These are phyloP conservation scores for Williopsis jadinii DNA, from an alignment of 1,139 yeast species.

Conservation along the genomic window DNA sequence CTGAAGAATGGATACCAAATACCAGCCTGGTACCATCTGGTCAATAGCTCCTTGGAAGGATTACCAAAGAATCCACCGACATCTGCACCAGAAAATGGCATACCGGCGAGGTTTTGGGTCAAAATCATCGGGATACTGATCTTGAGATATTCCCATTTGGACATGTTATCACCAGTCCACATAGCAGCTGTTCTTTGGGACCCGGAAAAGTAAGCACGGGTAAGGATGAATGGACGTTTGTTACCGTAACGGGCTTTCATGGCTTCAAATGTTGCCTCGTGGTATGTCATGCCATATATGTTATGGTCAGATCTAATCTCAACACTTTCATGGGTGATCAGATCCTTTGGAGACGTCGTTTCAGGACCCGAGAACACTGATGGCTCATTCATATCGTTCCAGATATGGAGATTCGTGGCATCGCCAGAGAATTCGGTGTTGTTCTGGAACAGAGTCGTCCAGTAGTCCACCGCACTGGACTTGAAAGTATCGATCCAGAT, in stretches of 20 bases:
- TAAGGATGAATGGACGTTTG: slow-evolving; percentile 80
- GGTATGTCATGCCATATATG: slow-evolving; percentile 70
- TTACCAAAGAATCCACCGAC: slow-evolving; percentile 95
- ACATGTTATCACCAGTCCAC: slow-evolving; percentile 98
- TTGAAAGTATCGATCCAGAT: slow-evolving; percentile 86
- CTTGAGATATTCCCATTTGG: slow-evolving; percentile 82
- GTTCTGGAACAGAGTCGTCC: slow-evolving; percentile 45
- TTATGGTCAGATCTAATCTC: slow-evolving; percentile 93
- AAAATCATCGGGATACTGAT: slow-evolving; percentile 83
- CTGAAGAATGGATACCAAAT: slow-evolving; percentile 95
- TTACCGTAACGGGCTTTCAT: slow-evolving; percentile 44
- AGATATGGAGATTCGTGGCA: slow-evolving; percentile 58
- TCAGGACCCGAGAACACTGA: slow-evolving; percentile 94
- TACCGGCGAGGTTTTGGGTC: slow-evolving; percentile 74
- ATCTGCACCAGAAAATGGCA: slow-evolving; percentile 95
- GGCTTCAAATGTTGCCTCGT: slow-evolving; percentile 71
- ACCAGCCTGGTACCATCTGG: slow-evolving; percentile 95
- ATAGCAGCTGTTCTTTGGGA: slow-evolving; percentile 87
- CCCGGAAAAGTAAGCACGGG: slow-evolving; percentile 84
- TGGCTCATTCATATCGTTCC: slow-evolving; percentile 99
- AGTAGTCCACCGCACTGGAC: slow-evolving; percentile 51
- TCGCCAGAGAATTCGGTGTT: slow-evolving; percentile 44
- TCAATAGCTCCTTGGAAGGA: slow-evolving; percentile 71
- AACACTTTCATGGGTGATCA: slow-evolving; percentile 69
- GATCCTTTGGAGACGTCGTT: slow-evolving; percentile 78